phyloP scores from a whole-genome alignment of 2,329 filamentous ascomycete genomes.

The Rutstroemia sp. region DNA sequence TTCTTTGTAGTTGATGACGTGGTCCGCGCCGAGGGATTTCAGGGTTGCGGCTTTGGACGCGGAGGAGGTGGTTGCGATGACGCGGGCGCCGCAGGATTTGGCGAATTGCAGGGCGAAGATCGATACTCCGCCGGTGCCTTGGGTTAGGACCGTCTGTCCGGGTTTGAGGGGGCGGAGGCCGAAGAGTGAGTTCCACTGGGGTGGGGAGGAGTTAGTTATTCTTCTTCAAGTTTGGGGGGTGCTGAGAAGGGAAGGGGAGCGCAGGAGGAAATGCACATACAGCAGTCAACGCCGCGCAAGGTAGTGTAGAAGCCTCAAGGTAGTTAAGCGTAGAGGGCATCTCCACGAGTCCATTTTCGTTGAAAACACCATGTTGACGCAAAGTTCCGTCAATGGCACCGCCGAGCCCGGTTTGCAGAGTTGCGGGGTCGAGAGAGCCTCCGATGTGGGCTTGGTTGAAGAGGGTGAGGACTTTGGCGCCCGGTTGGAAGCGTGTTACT shows the following conservation, averaged over 20 bases:
- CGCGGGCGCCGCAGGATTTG: slow-evolving; percentile 33
- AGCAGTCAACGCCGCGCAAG: slow-evolving; percentile 46
- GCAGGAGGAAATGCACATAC: neutral
- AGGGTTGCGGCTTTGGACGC: slow-evolving; percentile 31
- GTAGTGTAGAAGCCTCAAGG: slow-evolving; percentile 41
- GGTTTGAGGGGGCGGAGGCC: slow-evolving; percentile 34
- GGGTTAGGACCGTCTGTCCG: slow-evolving; percentile 34
- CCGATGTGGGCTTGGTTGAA: slow-evolving; percentile 41
- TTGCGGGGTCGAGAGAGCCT: slow-evolving; percentile 19
- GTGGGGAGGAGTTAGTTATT: neutral
- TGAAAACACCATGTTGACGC: slow-evolving; percentile 41
- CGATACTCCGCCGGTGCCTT: slow-evolving; percentile 37
- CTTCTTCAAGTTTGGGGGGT: neutral
- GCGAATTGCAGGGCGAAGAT: slow-evolving; percentile 35
- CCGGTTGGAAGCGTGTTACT: slow-evolving; percentile 50
- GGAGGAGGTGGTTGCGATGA: slow-evolving; percentile 37
- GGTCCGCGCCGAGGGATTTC: slow-evolving; percentile 34
- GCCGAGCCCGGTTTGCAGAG: slow-evolving; percentile 44
- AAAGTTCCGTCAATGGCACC: slow-evolving; percentile 44
- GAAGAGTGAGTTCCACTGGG: slow-evolving; percentile 48
- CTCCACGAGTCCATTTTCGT: slow-evolving; percentile 51
- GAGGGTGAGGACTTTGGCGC: slow-evolving; percentile 51
- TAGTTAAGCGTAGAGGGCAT: slow-evolving; percentile 44
- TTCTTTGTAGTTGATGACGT: slow-evolving; percentile 38
- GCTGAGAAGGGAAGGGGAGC: neutral